A percentile compares a stretch with the other conserved stretches of the same genome.
phyloP scores from a whole-genome alignment of 1,284 basidiomycete species.

The Leccinum pallidistipes region DNA sequence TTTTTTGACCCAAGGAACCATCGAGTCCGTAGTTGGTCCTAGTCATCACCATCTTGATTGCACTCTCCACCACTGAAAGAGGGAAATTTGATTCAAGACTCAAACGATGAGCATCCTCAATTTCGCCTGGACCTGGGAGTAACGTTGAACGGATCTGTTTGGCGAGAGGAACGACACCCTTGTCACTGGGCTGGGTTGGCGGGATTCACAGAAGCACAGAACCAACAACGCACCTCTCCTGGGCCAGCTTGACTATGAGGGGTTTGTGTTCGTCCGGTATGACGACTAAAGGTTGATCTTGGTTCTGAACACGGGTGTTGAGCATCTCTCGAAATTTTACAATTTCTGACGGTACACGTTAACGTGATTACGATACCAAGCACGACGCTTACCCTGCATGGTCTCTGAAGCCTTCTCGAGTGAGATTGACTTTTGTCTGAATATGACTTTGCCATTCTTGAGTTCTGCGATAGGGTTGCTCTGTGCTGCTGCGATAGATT shows the following conservation, averaged over 20 bases:
- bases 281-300: conserved; percentile 47
- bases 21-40: conserved; percentile 79
- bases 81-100: conserved; percentile 41
- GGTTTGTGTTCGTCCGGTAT: conserved; percentile 71
- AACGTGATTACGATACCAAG: neutral
- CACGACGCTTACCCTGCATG: conserved; percentile 62
- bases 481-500: conserved; percentile 22
- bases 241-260: conserved; percentile 75
- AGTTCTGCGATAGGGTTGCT: conserved; percentile 55
- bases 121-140: conserved; percentile 55
- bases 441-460: conserved; percentile 73
- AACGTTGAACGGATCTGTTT: conserved; percentile 68
- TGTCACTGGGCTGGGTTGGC: conserved; percentile 54
- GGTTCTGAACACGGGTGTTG: conserved; percentile 46
- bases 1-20: conserved; percentile 45
- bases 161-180: conserved; percentile 55
- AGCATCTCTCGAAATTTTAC: conserved; percentile 73
- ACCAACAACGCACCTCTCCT: conserved; percentile 64
- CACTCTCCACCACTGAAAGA: conserved; percentile 53
- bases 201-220: neutral
- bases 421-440: conserved; percentile 77
- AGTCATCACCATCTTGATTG: conserved; percentile 57
- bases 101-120: conserved; percentile 41
- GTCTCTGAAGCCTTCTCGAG: conserved; percentile 80
- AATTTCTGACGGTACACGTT: conserved; percentile 44